Percentiles rank a stretch among this genome's conserved stretches.
Evolutionary conservation across 805 yeast species (phyloP).

Genomic region (Diddensiella santjacobensis): DNA sequence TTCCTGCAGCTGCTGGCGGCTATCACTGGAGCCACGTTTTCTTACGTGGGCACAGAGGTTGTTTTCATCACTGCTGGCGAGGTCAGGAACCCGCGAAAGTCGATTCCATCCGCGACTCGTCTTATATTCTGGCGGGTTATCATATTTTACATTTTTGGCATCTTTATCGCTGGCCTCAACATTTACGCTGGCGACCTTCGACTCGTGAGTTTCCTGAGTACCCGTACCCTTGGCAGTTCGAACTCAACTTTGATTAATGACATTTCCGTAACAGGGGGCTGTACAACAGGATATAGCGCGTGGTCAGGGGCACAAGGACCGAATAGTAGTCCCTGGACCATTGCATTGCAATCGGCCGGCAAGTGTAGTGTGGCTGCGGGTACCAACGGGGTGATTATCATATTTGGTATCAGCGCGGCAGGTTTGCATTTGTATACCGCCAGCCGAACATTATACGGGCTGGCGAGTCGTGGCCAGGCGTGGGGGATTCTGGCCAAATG

Average conservation of each 20-base stretch:
- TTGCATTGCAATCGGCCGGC: slow-evolving; percentile 52
- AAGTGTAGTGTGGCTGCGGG: slow-evolving; percentile 48
- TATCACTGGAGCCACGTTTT: slow-evolving; percentile 61
- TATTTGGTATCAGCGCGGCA: slow-evolving; percentile 56
- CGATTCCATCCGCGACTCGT: slow-evolving; percentile 72
- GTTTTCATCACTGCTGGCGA: slow-evolving; percentile 84
- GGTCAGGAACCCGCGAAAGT: slow-evolving; percentile 73
- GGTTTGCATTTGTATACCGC: slow-evolving; percentile 57
- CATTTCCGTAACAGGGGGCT: not conserved
- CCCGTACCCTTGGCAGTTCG: not conserved
- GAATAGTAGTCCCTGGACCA: slow-evolving; percentile 41
- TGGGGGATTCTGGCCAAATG: slow-evolving; percentile 60
- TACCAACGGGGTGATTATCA: slow-evolving; percentile 49
- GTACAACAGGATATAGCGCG: not conserved
- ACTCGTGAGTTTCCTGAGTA: slow-evolving; percentile 24
- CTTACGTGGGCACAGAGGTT: slow-evolving; percentile 78
- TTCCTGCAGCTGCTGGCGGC: slow-evolving; percentile 48
- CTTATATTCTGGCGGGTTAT: slow-evolving; percentile 70
- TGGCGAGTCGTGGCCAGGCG: slow-evolving; percentile 54
- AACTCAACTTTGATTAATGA: not conserved
- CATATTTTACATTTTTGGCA: slow-evolving; percentile 59
- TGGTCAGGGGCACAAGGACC: slow-evolving; percentile 9
- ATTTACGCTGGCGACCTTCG: slow-evolving; percentile 70
- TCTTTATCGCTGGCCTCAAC: slow-evolving; percentile 67
- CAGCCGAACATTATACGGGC: slow-evolving; percentile 53